Evolutionary conservation across 768 basidiomycete species (phyloP), one percentile per base, ranked within the genome.

Genomic region (Rhodotorula diobovata): DNA sequence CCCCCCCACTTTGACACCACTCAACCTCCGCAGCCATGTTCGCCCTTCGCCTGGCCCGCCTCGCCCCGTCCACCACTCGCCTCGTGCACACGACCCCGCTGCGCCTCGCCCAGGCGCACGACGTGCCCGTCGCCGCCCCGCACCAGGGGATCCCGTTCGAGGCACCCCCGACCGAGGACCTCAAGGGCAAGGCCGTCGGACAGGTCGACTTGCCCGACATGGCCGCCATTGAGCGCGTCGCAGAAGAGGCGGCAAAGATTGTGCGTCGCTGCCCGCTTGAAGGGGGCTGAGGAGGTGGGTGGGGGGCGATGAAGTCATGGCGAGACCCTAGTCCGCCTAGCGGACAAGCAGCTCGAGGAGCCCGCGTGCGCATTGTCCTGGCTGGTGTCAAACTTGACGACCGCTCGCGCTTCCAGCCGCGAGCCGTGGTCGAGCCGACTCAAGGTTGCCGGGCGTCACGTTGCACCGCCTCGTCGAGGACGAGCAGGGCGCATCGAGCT

Each of bases 181-280:
- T 23, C 15, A 39, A 45, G 58, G 58, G 58, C 43, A 30, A 48
- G 30, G 55, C 30, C 18, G 30, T 46, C 18, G 59, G 59, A 11
- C 59, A 61, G 59, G 59, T 61, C 59, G 21, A 61, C n/a, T 23
- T 61, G 45, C 59, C 59, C 10, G 59, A 61, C n/a, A 61, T 61
- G 59, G 45, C 15, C 6, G 20, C n/a, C 8, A 30, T 60, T 20
- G 58, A 45, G 58, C 18, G 8, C 15, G 6, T 14, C 8, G 25
- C 9, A 14, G 58, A 45, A 6, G 28, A 20, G 16, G 2, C 10
- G 45, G 45, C 21, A 4, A 32, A n/a, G 41, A 59, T 41, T 12
- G 58, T 59, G 30, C 18, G 32, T 23, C 7, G 6, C 23, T n/a
- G n/a, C n/a, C n/a, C n/a, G n/a, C n/a, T n/a, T 7, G 51, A 51